Evolutionary conservation across 2,329 filamentous ascomycete species (phyloP).

Genomic region (Cladosporium austrohemisphaericum): DNA sequence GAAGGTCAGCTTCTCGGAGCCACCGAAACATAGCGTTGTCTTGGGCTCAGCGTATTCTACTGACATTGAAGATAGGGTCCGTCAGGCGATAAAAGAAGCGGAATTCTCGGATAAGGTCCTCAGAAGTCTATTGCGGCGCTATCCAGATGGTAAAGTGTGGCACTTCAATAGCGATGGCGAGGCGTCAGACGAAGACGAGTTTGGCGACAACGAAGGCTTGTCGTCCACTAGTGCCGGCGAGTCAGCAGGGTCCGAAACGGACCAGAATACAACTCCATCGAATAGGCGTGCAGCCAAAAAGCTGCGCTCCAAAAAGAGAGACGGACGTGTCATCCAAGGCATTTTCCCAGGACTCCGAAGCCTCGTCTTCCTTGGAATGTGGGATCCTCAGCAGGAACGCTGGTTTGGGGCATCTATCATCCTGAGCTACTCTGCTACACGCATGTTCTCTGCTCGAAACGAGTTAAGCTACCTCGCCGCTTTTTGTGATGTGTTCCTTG

Average conservation of each 20-base stretch:
- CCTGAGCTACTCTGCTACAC: slow-evolving; percentile 45
- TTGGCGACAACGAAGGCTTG: not conserved
- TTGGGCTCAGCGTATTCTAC: slow-evolving; percentile 2
- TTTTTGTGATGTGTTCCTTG: slow-evolving; percentile 43
- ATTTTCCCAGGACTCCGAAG: slow-evolving; percentile 46
- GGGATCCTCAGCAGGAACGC: slow-evolving; percentile 43
- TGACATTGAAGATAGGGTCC: not conserved
- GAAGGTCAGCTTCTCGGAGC: not conserved
- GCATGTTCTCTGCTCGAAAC: slow-evolving; percentile 40
- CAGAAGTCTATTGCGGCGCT: slow-evolving; percentile 22
- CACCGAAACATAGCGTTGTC: not conserved
- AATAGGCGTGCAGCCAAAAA: not conserved
- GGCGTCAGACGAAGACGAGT: slow-evolving; percentile 7
- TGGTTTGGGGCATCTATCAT: slow-evolving; percentile 36
- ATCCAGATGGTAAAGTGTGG: slow-evolving; percentile 26
- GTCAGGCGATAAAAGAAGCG: slow-evolving; percentile 1
- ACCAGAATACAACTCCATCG: not conserved
- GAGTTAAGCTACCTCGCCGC: slow-evolving; percentile 39
- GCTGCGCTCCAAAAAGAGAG: slow-evolving; percentile 1
- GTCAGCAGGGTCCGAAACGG: not conserved
- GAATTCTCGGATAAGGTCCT: slow-evolving; percentile 20
- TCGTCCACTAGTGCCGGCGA: not conserved
- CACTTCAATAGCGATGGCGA: slow-evolving; percentile 21
- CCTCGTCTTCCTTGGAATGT: slow-evolving; percentile 50
- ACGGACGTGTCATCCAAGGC: slow-evolving; percentile 26